Conservation (phyloP, 495 filamentous ascomycete species). For the Cenococcum geophilum region DNA sequence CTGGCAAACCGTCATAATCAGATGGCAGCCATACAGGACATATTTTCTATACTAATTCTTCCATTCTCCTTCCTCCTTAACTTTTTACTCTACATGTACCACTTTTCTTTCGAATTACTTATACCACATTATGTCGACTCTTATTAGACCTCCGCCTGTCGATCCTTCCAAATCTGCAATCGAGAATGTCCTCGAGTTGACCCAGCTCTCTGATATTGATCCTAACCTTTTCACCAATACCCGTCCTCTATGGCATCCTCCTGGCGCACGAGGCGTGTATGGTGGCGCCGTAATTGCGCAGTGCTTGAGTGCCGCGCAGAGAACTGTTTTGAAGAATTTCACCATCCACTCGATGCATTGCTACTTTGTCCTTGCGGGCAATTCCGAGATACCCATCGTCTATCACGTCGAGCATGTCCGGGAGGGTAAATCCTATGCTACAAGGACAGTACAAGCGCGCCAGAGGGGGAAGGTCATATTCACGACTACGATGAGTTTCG, state of each 20-base stretch:
- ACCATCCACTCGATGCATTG: slow-evolving; percentile 93
- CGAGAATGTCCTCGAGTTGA: slow-evolving; percentile 84
- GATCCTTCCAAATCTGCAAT: slow-evolving; percentile 71
- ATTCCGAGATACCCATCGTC: slow-evolving; percentile 75
- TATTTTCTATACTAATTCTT: slow-evolving; percentile 4
- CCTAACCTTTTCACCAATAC: slow-evolving; percentile 87
- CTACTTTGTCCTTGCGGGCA: slow-evolving; percentile 93
- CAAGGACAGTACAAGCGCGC: slow-evolving; percentile 88
- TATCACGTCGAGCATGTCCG: slow-evolving; percentile 91
- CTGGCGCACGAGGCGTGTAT: slow-evolving; percentile 86
- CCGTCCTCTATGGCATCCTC: slow-evolving; percentile 80
- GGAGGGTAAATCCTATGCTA: slow-evolving; percentile 83
- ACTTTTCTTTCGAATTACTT: background rate
- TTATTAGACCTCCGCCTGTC: slow-evolving; percentile 67
- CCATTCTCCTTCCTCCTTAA: background rate
- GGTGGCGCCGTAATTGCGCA: slow-evolving; percentile 92
- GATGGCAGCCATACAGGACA: background rate
- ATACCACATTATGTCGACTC: slow-evolving; percentile 46
- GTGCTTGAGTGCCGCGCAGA: slow-evolving; percentile 79
- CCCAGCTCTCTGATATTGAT: slow-evolving; percentile 69
- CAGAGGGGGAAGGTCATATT: slow-evolving; percentile 89
- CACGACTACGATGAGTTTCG: slow-evolving; percentile 88
- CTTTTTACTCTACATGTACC: background rate
- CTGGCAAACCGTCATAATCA: background rate
- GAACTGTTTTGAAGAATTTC: slow-evolving; percentile 74